Evolutionary conservation across 495 filamentous ascomycete genomes (phyloP).

Genomic region (Aspergillus funiculosus): DNA sequence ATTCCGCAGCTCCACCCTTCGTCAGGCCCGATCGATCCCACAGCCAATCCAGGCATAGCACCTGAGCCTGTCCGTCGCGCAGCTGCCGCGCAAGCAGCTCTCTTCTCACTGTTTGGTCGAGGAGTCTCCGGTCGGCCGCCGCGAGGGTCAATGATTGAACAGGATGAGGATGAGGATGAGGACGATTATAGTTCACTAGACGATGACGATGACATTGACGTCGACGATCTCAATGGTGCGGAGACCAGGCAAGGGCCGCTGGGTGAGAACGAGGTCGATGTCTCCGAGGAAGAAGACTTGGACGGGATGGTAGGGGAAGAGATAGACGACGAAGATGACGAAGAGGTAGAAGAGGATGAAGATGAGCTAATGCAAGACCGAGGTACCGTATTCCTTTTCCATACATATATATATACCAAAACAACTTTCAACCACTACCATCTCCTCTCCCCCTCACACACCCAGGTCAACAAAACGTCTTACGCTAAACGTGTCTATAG

Average conservation of each 20-base stretch:
- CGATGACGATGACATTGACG: slow-evolving; percentile 18
- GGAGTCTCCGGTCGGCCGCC: slow-evolving; percentile 20
- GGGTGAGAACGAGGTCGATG: slow-evolving; percentile 18
- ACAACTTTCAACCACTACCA: neutral
- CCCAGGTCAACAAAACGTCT: too few relatives aligned
- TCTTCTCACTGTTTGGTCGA: slow-evolving; percentile 35
- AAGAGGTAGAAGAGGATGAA: slow-evolving; percentile 38
- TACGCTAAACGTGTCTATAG: too few relatives aligned
- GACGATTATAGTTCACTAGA: slow-evolving; percentile 18
- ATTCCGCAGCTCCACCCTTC: slow-evolving; percentile 33
- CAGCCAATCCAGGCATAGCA: neutral
- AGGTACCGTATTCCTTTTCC: slow-evolving; percentile 19
- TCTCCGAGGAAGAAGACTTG: slow-evolving; percentile 22
- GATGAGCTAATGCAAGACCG: slow-evolving; percentile 40
- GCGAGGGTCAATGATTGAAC: slow-evolving; percentile 5
- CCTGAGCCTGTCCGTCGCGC: slow-evolving; percentile 10
- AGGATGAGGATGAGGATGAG: slow-evolving; percentile 8
- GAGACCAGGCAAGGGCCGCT: slow-evolving; percentile 4
- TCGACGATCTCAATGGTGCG: slow-evolving; percentile 7
- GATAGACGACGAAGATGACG: slow-evolving; percentile 30
- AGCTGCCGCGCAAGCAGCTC: slow-evolving; percentile 23
- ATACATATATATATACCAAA: neutral
- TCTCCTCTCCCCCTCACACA: too few relatives aligned
- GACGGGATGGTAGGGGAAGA: slow-evolving; percentile 33
- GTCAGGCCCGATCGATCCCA: slow-evolving; percentile 26